phyloP scores from a whole-genome alignment of 352 stramenopile species.

The Saprolegnia parasitica region DNA sequence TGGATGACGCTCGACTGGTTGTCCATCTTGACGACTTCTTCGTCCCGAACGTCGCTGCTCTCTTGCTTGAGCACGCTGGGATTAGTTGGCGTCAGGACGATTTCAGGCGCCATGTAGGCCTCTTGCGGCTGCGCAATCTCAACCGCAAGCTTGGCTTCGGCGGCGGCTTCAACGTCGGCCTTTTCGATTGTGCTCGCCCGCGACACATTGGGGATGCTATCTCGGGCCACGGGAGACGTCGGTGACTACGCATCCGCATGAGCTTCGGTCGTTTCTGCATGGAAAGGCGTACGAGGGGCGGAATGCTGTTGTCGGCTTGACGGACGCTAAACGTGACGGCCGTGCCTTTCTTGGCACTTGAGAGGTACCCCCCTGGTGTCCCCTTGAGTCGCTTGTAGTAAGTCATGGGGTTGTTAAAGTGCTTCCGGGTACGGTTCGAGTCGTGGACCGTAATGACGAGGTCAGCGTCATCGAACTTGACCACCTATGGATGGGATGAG shows the following conservation, averaged over 20 bases:
- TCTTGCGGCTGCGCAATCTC: conserved; percentile 9
- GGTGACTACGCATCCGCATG: not conserved
- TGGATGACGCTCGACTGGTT: conserved; percentile 20
- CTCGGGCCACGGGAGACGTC: not conserved
- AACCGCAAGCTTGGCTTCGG: not conserved
- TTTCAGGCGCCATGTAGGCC: not conserved
- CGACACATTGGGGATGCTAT: not conserved
- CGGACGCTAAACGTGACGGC: conserved; percentile 19
- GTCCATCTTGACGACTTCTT: conserved; percentile 17
- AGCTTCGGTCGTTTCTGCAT: not conserved
- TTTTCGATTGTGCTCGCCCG: not conserved
- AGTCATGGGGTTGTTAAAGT: conserved; percentile 27
- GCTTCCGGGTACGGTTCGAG: conserved; percentile 24
- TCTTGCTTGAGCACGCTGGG: conserved; percentile 7
- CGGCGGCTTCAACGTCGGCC: not conserved
- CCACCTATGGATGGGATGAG: not conserved
- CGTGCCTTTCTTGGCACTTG: conserved; percentile 18
- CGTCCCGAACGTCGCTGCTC: conserved; percentile 12
- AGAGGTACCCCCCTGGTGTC: not conserved
- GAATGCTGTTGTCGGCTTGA: not conserved
- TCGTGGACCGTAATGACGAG: conserved; percentile 23
- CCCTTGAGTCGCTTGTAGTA: conserved; percentile 19
- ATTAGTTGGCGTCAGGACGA: not conserved
- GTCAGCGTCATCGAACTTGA: conserved; percentile 24
- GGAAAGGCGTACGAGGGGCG: not conserved